Percentiles rank a stretch among this genome's conserved stretches.
Conservation (phyloP, 352 stramenopile species). For the Phytophthora boehmeriae region DNA sequence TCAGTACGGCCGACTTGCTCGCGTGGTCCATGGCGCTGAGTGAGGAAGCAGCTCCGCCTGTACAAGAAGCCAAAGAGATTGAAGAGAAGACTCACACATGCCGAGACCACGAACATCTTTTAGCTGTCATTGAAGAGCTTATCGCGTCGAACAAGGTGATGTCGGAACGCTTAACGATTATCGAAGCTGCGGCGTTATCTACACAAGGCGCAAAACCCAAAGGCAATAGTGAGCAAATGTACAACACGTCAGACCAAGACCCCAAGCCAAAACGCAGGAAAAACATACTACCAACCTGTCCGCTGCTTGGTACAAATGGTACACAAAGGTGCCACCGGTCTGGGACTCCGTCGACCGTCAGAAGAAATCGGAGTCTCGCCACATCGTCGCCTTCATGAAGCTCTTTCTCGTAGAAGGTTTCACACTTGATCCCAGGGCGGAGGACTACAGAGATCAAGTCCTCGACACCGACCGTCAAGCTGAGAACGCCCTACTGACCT, state of each 20-base stretch:
- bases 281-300: conserved; percentile 7
- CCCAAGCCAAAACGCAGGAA: conserved; percentile 13
- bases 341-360: conserved; percentile 11
- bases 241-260: conserved; percentile 5
- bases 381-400: conserved; percentile 25
- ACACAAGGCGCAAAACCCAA: not conserved
- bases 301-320: conserved; percentile 19
- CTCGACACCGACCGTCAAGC: not conserved
- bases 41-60: not conserved
- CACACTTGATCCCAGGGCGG: not conserved
- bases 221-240: not conserved
- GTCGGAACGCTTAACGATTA: not conserved
- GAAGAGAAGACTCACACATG: not conserved
- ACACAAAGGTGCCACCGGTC: conserved; percentile 7
- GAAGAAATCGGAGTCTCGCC: conserved; percentile 26
- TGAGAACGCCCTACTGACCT: conserved; percentile 3
- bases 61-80: not conserved
- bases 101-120: not conserved
- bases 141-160: conserved; percentile 8
- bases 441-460: conserved; percentile 16
- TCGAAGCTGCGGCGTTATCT: conserved; percentile 7
- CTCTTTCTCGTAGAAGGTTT: conserved; percentile 20
- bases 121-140: conserved; percentile 20
- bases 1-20: not conserved
- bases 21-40: conserved; percentile 7